Percentiles rank a stretch among this genome's conserved stretches.
These are phyloP conservation scores for Cyberlindnera xylosilytica DNA, from an alignment of 805 yeast species.

Conservation along the genomic window DNA sequence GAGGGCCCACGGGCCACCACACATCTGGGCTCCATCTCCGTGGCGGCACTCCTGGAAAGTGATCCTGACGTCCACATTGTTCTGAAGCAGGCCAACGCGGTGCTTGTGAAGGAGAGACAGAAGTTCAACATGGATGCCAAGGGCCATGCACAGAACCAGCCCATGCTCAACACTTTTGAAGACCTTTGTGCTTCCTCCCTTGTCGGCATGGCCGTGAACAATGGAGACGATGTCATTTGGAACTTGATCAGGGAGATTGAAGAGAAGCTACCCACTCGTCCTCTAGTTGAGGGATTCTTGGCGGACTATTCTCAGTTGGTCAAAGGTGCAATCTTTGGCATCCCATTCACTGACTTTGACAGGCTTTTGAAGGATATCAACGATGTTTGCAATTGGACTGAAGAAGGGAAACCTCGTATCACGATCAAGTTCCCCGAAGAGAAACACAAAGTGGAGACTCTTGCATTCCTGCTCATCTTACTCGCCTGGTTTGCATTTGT, in stretches of 20 bases:
- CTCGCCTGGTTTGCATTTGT: slow-evolving; percentile 11
- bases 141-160: slow-evolving; percentile 6
- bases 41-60: slow-evolving; percentile 3
- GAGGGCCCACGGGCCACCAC: neutral
- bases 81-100: slow-evolving; percentile 3
- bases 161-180: slow-evolving; percentile 8
- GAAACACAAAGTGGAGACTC: slow-evolving; percentile 1
- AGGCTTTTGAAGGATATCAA: neutral
- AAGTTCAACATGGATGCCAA: slow-evolving; percentile 7
- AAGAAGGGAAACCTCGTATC: neutral
- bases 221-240: slow-evolving; percentile 6
- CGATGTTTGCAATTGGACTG: neutral
- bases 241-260: slow-evolving; percentile 6
- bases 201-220: neutral
- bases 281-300: slow-evolving; percentile 7
- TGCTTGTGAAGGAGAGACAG: slow-evolving; percentile 5
- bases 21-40: slow-evolving; percentile 7
- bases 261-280: slow-evolving; percentile 3
- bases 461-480: slow-evolving; percentile 6
- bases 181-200: slow-evolving; percentile 2
- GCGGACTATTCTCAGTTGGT: slow-evolving; percentile 3
- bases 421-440: slow-evolving; percentile 6
- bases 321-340: slow-evolving; percentile 4
- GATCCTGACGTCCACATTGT: slow-evolving; percentile 1
- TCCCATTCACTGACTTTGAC: slow-evolving; percentile 5